Conservation (phyloP, 805 yeast genomes). For the Nakazawaea anatomiae region DNA sequence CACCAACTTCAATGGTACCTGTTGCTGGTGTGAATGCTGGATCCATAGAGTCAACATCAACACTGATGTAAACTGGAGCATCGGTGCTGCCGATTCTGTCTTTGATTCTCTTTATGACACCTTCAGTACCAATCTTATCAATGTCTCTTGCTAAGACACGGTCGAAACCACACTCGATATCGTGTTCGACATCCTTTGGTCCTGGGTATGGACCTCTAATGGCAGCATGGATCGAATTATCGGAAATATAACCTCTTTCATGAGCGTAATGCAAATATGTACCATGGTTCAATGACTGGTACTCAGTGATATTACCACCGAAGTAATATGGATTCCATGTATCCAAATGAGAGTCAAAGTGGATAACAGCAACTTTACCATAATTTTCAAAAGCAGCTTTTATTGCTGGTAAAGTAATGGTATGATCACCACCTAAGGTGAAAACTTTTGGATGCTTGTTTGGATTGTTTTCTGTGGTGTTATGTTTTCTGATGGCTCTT, state of each 20-base stretch:
- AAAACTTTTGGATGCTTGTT: conserved; percentile 30
- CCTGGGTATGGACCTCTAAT: conserved; percentile 38
- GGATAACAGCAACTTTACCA: conserved; percentile 40
- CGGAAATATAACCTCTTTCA: conserved; percentile 32
- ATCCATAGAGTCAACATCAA: conserved; percentile 47
- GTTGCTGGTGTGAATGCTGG: conserved; percentile 49
- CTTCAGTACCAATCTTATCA: conserved; percentile 34
- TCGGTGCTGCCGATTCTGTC: conserved; percentile 27
- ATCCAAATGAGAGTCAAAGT: conserved; percentile 41
- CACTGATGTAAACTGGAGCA: conserved; percentile 39
- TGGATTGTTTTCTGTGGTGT: conserved; percentile 22
- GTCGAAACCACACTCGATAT: conserved; percentile 42
- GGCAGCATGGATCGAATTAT: conserved; percentile 31
- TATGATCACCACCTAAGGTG: conserved; percentile 53
- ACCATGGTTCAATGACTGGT: conserved; percentile 38
- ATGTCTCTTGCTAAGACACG: conserved; percentile 41
- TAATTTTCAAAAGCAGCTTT: conserved; percentile 40
- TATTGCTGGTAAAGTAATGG: conserved; percentile 43
- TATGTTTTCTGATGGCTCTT: conserved; percentile 36
- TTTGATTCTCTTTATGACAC: conserved; percentile 29
- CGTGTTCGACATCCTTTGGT: conserved; percentile 32
- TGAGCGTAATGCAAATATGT: conserved; percentile 41
- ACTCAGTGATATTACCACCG: conserved; percentile 37
- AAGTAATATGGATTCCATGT: conserved; percentile 39
- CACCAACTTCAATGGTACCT: conserved; percentile 50